Percentiles rank a stretch among this genome's conserved stretches.
These are phyloP conservation scores for Elsinoe perseae DNA, from an alignment of 2,329 filamentous ascomycete genomes.

Conservation along the genomic window DNA sequence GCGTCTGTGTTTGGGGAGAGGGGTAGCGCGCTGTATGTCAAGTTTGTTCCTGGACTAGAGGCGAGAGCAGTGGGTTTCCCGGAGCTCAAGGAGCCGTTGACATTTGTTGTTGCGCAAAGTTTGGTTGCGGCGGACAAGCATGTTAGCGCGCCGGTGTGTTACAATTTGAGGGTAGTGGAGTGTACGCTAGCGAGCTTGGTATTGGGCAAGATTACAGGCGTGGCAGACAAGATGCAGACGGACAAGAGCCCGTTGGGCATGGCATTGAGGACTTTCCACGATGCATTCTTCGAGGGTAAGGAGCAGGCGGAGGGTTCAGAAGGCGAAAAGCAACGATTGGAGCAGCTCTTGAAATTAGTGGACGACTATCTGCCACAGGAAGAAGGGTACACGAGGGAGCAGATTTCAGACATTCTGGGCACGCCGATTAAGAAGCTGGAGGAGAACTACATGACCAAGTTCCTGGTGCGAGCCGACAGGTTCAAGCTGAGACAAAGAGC, in stretches of 20 bases:
- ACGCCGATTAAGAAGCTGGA: conserved; percentile 65
- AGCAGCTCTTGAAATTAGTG: conserved; percentile 61
- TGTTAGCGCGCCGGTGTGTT: conserved; percentile 85
- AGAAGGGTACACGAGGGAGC: conserved; percentile 79
- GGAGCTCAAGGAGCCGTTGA: conserved; percentile 69
- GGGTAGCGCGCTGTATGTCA: conserved; percentile 81
- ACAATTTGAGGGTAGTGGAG: conserved; percentile 94
- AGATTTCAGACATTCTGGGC: conserved; percentile 66
- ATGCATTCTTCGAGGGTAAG: conserved; percentile 61
- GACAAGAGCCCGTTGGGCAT: conserved; percentile 78
- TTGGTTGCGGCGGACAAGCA: conserved; percentile 94
- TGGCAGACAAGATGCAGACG: conserved; percentile 55
- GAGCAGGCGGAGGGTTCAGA: conserved; percentile 39
- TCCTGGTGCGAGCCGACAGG: conserved; percentile 76
- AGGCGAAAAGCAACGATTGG: conserved; percentile 54
- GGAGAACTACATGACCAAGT: conserved; percentile 71
- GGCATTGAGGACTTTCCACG: conserved; percentile 79
- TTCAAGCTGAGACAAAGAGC: conserved; percentile 87
- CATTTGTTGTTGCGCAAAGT: conserved; percentile 88
- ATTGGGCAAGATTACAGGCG: conserved; percentile 50
- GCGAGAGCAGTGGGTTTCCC: conserved; percentile 77
- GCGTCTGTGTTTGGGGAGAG: conserved; percentile 88
- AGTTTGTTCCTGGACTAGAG: conserved; percentile 71
- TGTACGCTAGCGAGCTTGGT: conserved; percentile 77
- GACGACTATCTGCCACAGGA: conserved; percentile 65